phyloP scores from a whole-genome alignment of 2,329 filamentous ascomycete genomes.

The Calonectria multiphialidica region DNA sequence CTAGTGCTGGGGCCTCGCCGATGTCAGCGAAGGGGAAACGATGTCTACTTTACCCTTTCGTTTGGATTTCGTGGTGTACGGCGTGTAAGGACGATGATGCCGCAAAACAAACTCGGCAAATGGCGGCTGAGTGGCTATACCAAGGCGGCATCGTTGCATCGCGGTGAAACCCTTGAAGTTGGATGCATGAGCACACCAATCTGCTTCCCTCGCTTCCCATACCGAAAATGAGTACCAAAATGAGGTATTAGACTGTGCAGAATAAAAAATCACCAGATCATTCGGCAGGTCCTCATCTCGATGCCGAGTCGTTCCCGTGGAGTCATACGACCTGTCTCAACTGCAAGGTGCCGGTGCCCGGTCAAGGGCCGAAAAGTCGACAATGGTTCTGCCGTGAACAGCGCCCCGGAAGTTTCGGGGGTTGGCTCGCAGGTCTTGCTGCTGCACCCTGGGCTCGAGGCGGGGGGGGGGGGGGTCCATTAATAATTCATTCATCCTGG shows the following conservation, averaged over 20 bases:
- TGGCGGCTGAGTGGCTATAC: neutral
- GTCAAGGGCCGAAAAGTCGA: neutral
- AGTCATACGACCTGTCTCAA: neutral
- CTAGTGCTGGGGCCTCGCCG: neutral
- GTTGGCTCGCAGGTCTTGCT: neutral
- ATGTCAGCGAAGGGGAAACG: neutral
- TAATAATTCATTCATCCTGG: slow-evolving; percentile 16
- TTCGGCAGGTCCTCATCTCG: neutral
- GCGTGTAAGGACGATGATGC: neutral
- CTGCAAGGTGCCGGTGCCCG: neutral
- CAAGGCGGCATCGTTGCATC: neutral
- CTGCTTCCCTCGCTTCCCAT: neutral
- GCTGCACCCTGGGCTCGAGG: neutral
- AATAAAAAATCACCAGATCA: neutral
- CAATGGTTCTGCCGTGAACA: neutral
- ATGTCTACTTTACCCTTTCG: neutral
- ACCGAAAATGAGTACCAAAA: neutral
- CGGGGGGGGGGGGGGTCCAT: slow-evolving; percentile 10
- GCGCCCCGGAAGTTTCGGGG: slow-evolving; percentile 23
- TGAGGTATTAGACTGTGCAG: neutral
- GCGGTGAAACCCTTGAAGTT: neutral
- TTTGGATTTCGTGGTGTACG: neutral
- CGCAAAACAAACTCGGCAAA: neutral
- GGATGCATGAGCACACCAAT: neutral
- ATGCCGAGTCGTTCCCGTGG: neutral